Base-by-base conservation (phyloP, 306 rosid genomes). In the Sindora glabra region DNA sequence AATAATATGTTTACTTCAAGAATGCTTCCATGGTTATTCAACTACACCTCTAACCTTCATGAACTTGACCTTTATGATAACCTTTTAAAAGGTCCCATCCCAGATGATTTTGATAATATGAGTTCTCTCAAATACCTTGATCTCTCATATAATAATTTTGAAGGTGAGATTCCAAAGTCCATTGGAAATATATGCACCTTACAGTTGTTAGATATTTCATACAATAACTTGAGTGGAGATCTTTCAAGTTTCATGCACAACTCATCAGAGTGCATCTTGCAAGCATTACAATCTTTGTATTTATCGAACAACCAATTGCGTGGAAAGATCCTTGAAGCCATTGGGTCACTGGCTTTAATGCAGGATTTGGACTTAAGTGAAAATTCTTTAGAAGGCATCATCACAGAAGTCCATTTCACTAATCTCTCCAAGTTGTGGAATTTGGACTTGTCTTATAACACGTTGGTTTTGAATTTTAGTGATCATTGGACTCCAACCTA, bases 41-140 rank as follows among this genome's bases (percentile, higher is more conserved):
- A n/a, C n/a, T n/a, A n/a, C n/a, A n/a, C n/a, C n/a, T n/a, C n/a
- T n/a, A n/a, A n/a, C n/a, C n/a, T n/a, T n/a, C n/a, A n/a, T n/a
- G n/a, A n/a, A n/a, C n/a, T n/a, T n/a, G n/a, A n/a, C n/a, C n/a
- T n/a, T n/a, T n/a, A n/a, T n/a, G n/a, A n/a, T n/a, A n/a, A n/a
- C n/a, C n/a, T n/a, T n/a, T n/a, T n/a, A n/a, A n/a, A n/a, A n/a
- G n/a, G n/a, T n/a, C n/a, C n/a, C n/a, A n/a, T n/a, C n/a, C n/a
- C 67, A 12, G 67, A 72, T 47, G 71, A 21, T 64, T 72, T 49
- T 7, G 10, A 39, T 7, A 48, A 21, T 13, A 19, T 64, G 55
- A 34, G 29, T 47, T 72, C 77, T 48, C 61, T 57, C 5, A 7
- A 4, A 13, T 7, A 6, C 11, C 54, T 72, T 2, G 26, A 22